Evolutionary conservation across 352 stramenopile genomes (phyloP).

Genomic region (Globisporangium spinosum): DNA sequence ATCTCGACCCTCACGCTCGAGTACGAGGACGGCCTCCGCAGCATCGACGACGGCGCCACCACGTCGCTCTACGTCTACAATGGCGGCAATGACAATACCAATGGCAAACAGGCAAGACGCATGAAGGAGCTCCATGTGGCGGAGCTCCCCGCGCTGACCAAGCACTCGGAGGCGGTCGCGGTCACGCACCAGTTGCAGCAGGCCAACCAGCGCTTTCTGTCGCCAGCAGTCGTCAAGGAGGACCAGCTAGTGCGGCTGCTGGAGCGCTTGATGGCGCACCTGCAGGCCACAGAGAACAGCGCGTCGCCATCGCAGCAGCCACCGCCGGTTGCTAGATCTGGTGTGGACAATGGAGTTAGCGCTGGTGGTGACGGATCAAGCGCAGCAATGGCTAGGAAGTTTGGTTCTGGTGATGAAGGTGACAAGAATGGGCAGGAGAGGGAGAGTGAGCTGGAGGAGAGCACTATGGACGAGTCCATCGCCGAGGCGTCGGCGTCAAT

Average conservation of each 20-base stretch:
- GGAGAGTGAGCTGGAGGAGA: slow-evolving; percentile 37
- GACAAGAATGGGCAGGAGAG: slow-evolving; percentile 10
- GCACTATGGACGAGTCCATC: slow-evolving; percentile 37
- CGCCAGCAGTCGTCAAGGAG: slow-evolving; percentile 59
- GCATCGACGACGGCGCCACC: slow-evolving; percentile 28
- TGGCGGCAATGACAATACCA: slow-evolving; percentile 13
- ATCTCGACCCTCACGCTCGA: slow-evolving; percentile 78
- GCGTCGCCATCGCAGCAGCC: not conserved
- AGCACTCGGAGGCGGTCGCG: slow-evolving; percentile 35
- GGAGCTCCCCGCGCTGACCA: slow-evolving; percentile 62
- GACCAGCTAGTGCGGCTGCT: slow-evolving; percentile 59
- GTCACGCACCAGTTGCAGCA: slow-evolving; percentile 55
- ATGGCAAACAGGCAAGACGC: slow-evolving; percentile 3
- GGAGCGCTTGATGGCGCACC: slow-evolving; percentile 54
- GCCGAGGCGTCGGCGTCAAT: slow-evolving; percentile 34
- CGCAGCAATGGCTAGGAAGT: not conserved
- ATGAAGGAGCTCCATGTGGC: slow-evolving; percentile 72
- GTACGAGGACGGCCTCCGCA: slow-evolving; percentile 63
- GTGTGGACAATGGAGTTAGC: not conserved
- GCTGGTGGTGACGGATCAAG: not conserved
- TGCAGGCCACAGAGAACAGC: slow-evolving; percentile 22
- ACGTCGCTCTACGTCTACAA: slow-evolving; percentile 63
- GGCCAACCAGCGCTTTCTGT: slow-evolving; percentile 63
- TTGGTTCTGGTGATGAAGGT: not conserved
- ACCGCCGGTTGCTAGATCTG: not conserved